Evolutionary conservation across 1,284 basidiomycete genomes (phyloP), one percentile per base, ranked within the genome.

Genomic region (Heterobasidion parviporum): DNA sequence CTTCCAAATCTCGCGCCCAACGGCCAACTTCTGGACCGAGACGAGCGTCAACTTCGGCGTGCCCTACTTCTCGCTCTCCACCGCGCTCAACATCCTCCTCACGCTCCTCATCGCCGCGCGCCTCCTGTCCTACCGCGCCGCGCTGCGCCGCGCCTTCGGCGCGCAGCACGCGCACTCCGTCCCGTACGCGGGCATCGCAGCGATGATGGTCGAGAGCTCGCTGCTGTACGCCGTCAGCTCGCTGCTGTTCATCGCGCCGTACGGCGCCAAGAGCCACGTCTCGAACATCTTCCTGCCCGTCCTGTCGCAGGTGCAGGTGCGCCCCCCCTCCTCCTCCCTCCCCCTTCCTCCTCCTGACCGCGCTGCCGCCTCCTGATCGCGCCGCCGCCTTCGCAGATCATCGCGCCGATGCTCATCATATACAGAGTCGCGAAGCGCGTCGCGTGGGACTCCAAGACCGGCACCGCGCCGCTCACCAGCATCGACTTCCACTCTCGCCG

Each of bases 31-130:
- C 16, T 70, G 61, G 57, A 61, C 60, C n/a, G 50, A 53, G 16
- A 50, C 47, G 2, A 57, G 61, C 1, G 53, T 68, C 41, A 47
- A 61, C 36, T 65, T 63, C 50, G 64, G 59, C 10, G 33, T 65
- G 10, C 60, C 68, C 15, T 73, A 70, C 55, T 69, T 67, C n/a
- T 54, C 60, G 1, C 64, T 74, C 8, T 68, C 74, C 9, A 63
- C 71, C 41, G 62, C 67, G 12, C 59, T 60, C 47, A 60, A 60
- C 53, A 51, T 55, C 12, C 47, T 62, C 16, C 50, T 59, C 57
- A 53, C 55, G 5, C 43, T 60, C 50, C 41, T 55, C 33, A 52
- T 57, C 20, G 8, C 50, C 8, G 41, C 32, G 9, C 56, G 56
- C 12, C 26, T 61, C 10, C 32, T 57, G 12, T 18, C 44, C 14